These are phyloP conservation scores for Tulasnella sp. DNA, from an alignment of 768 basidiomycete species.

Conservation along the genomic window DNA sequence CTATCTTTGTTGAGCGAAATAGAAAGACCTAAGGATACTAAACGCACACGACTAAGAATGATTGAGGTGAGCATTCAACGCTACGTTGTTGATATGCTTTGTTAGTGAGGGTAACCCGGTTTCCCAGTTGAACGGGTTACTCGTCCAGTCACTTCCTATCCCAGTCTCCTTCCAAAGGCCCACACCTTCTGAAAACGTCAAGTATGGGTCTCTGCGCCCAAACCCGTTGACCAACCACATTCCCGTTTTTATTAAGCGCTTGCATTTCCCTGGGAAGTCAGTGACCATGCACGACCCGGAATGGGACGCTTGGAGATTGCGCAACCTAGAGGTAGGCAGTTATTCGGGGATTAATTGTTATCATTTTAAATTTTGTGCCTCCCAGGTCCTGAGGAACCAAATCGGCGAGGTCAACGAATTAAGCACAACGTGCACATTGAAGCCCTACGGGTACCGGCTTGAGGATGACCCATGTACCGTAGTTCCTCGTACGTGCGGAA, in stretches of 20 bases:
- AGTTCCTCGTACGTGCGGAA: not conserved
- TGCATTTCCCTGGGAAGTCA: not conserved
- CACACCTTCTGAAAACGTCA: too few relatives aligned
- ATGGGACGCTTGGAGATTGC: not conserved
- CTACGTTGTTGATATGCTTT: too few relatives aligned
- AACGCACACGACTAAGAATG: too few relatives aligned
- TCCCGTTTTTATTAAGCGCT: not conserved
- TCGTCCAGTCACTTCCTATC: too few relatives aligned
- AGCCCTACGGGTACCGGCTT: not conserved
- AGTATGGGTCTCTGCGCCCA: too few relatives aligned
- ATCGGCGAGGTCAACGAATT: not conserved
- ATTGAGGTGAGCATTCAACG: too few relatives aligned
- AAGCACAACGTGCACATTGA: not conserved
- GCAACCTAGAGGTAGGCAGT: not conserved
- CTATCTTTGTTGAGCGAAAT: too few relatives aligned
- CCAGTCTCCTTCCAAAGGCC: too few relatives aligned
- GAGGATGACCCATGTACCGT: not conserved
- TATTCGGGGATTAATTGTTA: not conserved
- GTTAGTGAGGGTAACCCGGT: too few relatives aligned
- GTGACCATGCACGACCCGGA: not conserved
- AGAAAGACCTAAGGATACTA: too few relatives aligned
- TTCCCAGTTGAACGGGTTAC: too few relatives aligned
- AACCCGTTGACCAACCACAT: not conserved
- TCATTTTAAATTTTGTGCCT: too few relatives aligned
- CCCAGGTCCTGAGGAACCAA: not conserved